Conservation (phyloP, 2,329 filamentous ascomycete genomes). For the Epichloe sp. region DNA sequence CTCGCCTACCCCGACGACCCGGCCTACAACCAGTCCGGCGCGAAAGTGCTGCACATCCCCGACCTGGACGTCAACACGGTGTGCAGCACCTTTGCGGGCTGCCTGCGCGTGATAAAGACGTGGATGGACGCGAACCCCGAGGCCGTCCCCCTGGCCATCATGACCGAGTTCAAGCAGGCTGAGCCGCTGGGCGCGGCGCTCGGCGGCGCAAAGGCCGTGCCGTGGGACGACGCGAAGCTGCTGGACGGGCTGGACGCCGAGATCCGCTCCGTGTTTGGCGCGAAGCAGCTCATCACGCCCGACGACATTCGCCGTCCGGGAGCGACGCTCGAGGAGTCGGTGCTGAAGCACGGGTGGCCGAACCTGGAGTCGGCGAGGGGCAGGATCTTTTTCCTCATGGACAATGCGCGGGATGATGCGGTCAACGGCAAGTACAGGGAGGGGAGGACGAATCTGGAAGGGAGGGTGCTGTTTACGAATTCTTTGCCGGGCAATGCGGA, state of each 20-base stretch:
- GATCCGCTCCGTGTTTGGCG: constrained; percentile 29
- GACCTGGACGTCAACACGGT: constrained; percentile 32
- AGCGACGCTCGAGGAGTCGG: constrained; percentile 30
- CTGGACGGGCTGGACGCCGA: constrained; percentile 32
- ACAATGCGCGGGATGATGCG: constrained; percentile 29
- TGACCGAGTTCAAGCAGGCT: constrained; percentile 34
- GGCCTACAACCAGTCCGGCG: constrained; percentile 26
- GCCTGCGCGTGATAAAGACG: constrained; percentile 26
- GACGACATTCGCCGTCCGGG: constrained; percentile 29
- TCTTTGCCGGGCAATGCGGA: constrained; percentile 29
- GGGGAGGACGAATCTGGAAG: constrained; percentile 22
- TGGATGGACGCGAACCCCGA: constrained; percentile 30
- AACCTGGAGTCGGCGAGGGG: constrained; percentile 29
- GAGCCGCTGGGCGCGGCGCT: constrained; percentile 9
- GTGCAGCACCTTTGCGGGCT: constrained; percentile 32
- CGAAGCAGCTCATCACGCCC: constrained; percentile 28
- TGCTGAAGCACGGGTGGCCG: constrained; percentile 35
- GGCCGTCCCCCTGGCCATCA: constrained; percentile 32
- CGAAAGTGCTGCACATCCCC: constrained; percentile 38
- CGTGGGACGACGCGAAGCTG: constrained; percentile 27
- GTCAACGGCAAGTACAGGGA: constrained; percentile 26
- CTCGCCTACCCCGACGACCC: constrained; percentile 24
- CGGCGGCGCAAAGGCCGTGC: constrained; percentile 24
- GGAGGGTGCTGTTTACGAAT: constrained; percentile 35
- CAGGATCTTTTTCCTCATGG: constrained; percentile 36